Evolutionary conservation across 2,329 filamentous ascomycete genomes (phyloP), one percentile per base, ranked within the genome.

Genomic region (Metarhizium guizhouense): DNA sequence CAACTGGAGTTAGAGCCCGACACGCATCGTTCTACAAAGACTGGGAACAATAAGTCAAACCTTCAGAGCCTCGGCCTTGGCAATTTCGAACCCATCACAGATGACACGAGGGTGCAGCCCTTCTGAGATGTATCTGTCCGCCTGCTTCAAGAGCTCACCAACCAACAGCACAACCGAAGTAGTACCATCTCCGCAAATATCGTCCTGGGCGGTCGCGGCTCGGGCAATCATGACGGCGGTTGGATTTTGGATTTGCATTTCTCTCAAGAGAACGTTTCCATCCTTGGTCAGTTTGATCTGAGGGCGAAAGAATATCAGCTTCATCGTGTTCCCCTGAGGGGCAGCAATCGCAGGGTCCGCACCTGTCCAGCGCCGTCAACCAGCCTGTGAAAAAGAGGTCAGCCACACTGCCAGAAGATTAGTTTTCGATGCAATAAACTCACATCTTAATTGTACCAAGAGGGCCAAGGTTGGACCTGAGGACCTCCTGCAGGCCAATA

Each of bases 201-300:
- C 94, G 72, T 99, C 94, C 72, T 99, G 93, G 63, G 94, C 94
- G 42, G 94, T 99, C 56, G 94, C 94, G 66, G 93, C 91, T 69
- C 84, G 77, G 56, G 83, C 84, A 71, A 87, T 87, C 83, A 87
- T 87, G 60, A 94, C 94, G 62, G 94, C 94, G 40, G 94, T 99
- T 32, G 94, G 94, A 74, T 97, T 97, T 77, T 96, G 93, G 70
- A 97, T 97, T 84, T 97, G 92, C 84, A 87, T 87, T 72, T 87
- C 84, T 65, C 84, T 78, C 61, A 87, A 74, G 30, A 87, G 78
- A 58, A 97, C 93, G 68, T 95, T 96, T 70, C 94, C 94, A 76
- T 99, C 94, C 75, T 99, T 99, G 65, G 94, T 99, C 71, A 99
- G 83, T 78, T 99, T 99, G 78, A 99, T 99, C 84, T 94, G 64